Percentiles rank a stretch among this genome's conserved stretches.
These are phyloP conservation scores for Musa balbisiana DNA, from an alignment of 202 grass and related monocot species.

Conservation along the genomic window DNA sequence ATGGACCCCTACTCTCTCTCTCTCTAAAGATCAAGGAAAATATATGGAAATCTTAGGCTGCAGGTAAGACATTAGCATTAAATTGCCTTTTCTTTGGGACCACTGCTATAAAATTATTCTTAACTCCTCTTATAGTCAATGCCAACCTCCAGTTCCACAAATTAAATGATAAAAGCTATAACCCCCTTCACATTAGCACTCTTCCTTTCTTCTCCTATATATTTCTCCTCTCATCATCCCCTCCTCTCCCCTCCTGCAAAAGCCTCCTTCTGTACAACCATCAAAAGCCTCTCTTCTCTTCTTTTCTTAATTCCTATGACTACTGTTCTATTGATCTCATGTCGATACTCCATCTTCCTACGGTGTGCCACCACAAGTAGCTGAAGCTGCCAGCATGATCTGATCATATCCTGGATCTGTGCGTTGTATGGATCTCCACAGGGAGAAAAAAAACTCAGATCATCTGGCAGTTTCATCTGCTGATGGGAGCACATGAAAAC, in stretches of 20 bases:
- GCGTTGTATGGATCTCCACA: too few species aligned
- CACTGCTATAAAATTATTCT: slow-evolving; percentile 6
- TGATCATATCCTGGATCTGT: slow-evolving; percentile 10
- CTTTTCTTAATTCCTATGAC: not conserved
- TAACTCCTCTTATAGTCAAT: slow-evolving; percentile 19
- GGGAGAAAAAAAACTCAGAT: slow-evolving; percentile 14
- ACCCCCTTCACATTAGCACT: too few species aligned
- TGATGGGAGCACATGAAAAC: slow-evolving; percentile 24
- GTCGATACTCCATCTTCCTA: too few species aligned
- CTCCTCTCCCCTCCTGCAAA: not conserved
- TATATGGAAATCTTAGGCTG: not conserved
- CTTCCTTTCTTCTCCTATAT: too few species aligned
- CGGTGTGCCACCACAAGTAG: slow-evolving; percentile 36
- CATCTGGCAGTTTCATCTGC: slow-evolving; percentile 38
- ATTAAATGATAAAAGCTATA: too few species aligned
- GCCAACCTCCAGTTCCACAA: not conserved
- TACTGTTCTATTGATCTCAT: not conserved
- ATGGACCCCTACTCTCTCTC: not conserved
- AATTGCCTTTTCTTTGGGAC: slow-evolving; percentile 8
- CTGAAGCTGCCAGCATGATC: slow-evolving; percentile 85
- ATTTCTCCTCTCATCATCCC: too few species aligned
- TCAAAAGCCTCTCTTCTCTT: not conserved
- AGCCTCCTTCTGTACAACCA: not conserved
- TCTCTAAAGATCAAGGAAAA: not conserved
- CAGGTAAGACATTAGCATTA: not conserved